These are phyloP conservation scores for Phaeophleospora eucalypticola DNA, from an alignment of 2,329 filamentous ascomycete genomes.

Conservation along the genomic window DNA sequence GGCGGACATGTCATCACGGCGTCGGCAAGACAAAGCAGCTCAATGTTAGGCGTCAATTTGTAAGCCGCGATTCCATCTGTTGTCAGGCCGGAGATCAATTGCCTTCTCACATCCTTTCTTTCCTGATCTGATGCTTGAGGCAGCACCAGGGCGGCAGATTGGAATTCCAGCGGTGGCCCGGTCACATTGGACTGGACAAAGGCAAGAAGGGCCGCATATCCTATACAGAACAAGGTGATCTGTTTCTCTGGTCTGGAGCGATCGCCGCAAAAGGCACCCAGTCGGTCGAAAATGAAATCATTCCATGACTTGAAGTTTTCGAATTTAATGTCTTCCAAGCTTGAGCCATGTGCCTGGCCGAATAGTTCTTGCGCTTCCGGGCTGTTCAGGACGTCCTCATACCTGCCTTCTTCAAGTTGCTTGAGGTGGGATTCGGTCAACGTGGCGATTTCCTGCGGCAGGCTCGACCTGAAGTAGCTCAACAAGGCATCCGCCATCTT, in stretches of 20 bases:
- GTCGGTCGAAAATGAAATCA: slow-evolving; percentile 43
- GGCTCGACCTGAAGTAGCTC: slow-evolving; percentile 36
- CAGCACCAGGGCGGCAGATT: slow-evolving; percentile 48
- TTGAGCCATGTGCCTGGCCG: slow-evolving; percentile 36
- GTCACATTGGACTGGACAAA: slow-evolving; percentile 88
- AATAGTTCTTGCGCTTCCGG: slow-evolving; percentile 40
- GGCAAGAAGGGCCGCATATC: slow-evolving; percentile 65
- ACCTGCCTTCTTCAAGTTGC: slow-evolving; percentile 41
- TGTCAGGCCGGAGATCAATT: slow-evolving; percentile 66
- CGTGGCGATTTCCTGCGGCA: slow-evolving; percentile 41
- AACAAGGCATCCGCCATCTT: slow-evolving; percentile 42
- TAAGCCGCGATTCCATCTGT: slow-evolving; percentile 86
- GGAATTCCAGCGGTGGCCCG: slow-evolving; percentile 69
- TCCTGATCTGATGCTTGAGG: slow-evolving; percentile 43
- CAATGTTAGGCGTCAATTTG: slow-evolving; percentile 74
- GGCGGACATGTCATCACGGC: slow-evolving; percentile 50
- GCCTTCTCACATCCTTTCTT: slow-evolving; percentile 47
- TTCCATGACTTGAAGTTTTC: slow-evolving; percentile 40
- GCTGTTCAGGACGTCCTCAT: slow-evolving; percentile 37
- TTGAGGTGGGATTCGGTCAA: slow-evolving; percentile 37
- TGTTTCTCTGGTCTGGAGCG: slow-evolving; percentile 39
- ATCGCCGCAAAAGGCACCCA: slow-evolving; percentile 36
- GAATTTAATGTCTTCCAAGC: slow-evolving; percentile 29
- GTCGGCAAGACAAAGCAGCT: slow-evolving; percentile 76
- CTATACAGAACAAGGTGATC: slow-evolving; percentile 51